Base-by-base conservation (phyloP, 148 eudicot species). In the Rhododendron williamsianum region DNA sequence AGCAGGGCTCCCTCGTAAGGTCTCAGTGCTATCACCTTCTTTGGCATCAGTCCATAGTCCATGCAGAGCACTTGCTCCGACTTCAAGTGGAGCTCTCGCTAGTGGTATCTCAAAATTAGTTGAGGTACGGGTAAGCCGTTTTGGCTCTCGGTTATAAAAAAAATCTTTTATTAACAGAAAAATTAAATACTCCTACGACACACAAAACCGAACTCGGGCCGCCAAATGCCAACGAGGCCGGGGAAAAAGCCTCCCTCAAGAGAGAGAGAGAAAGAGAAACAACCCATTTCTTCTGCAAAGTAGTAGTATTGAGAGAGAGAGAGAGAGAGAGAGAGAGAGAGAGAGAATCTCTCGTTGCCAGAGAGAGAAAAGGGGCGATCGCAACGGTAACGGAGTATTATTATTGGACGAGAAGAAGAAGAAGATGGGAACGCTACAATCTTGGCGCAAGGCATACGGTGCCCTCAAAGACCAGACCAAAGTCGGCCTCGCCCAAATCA, bases 401-500 rank as follows among this genome's bases (percentile, higher is more conserved):
- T 33, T 36, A 83, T 27, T 67, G 52, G 82, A 74, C 82, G 49
- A 46, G 49, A 46, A 81, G 19, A 58, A 58, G 84, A 82, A 83
- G 73, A 10, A 25, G 84, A 85, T 97, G 99, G 98, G 94, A 13
- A 97, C 94, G n/a, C 84, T 93, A 45, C 94, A 92, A 63, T 89
- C 94, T 15, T 95, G 95, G 94, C 86, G 99, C 18, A 97, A 94
- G 90, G 98, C 94, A 0, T 94, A 95, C 67, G 99, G 99, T 30
- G 96, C 98, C 63, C 88, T 97, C 83, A 97, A 97, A 84, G 99
- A 97, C 86, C 96, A 92, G 19, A 97, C 99, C 63, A 97, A 90
- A 87, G 98, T 97, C 69, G 99, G 99, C 67, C 96, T 97, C 43
- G 99, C 98, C 65, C 96, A 95, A 85, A 93, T 97, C 89, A 97